Base-by-base conservation (phyloP, 805 yeast genomes). In the Starmera dryadoides region DNA sequence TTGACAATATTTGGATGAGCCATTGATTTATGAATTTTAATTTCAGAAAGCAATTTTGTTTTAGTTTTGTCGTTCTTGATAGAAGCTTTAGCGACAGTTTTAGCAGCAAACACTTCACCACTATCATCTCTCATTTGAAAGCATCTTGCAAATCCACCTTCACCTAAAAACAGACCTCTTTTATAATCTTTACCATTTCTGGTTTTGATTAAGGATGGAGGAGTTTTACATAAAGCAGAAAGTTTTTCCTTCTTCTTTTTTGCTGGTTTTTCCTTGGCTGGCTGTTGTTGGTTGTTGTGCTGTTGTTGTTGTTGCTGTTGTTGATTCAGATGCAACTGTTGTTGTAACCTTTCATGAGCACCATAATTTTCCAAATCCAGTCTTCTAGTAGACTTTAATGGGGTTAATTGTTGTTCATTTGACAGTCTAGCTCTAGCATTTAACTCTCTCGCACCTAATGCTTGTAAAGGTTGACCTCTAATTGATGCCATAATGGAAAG, bases 71-170 rank as follows among this genome's bases (percentile, higher is more conserved):
- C 95, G 44, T 84, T 81, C 49, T 82, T 85, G 49, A 93, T 82
- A 10, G 97, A 88, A 0, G 89, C 89, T 62, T 93, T 93, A 39
- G 99, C 98, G 29, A 93, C 95, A 0, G 98, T 94, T 58, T 93
- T 93, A 25, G 98, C 98, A 16, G 98, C 99, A 62, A 71, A 93
- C 2, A 86, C 74, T 54, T 78, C 77, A 28, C 98, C 98, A 47
- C 75, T 68, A 44, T 87, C 83, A 63, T 89, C 96, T 58, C 84
- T 86, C 71, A 93, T 93, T 60, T 93, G 97, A 65, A 93, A 93
- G 59, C 99, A 93, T 56, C 98, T 78, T 15, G 98, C 99, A 69
- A 93, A 93, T 0, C 99, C 99, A 44, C 99, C 99, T 66, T 91
- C 98, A 29, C 98, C 98, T 28, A 93, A 69, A 53, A 88, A 89